phyloP scores from a whole-genome alignment of 306 rosid genomes.

The Phaseolus lunatus region DNA sequence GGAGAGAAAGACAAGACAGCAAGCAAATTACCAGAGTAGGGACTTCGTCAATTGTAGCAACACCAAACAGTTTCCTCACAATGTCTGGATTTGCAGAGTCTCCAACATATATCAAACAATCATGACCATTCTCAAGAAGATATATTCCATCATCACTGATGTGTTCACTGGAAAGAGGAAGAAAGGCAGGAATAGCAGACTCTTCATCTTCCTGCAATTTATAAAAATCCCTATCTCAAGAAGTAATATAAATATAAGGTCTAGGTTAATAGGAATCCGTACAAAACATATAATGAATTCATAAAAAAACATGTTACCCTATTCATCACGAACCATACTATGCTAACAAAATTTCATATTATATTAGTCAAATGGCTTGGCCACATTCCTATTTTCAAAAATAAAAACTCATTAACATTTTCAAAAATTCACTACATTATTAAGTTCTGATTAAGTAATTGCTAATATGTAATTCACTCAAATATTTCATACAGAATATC shows the following conservation, averaged over 20 bases:
- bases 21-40: slow-evolving; percentile 73
- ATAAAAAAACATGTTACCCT: not conserved
- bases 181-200: slow-evolving; percentile 73
- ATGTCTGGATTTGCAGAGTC: slow-evolving; percentile 64
- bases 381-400: not conserved
- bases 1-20: not conserved
- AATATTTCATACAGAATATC: slow-evolving; percentile 24
- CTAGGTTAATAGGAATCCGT: slow-evolving; percentile 1
- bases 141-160: slow-evolving; percentile 80
- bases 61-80: slow-evolving; percentile 75
- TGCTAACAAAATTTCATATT: slow-evolving; percentile 11
- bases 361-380: slow-evolving; percentile 24
- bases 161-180: slow-evolving; percentile 93
- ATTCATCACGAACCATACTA: slow-evolving; percentile 5
- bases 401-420: not conserved
- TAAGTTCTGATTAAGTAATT: slow-evolving; percentile 11
- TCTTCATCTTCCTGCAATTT: slow-evolving; percentile 71
- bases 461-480: slow-evolving; percentile 3
- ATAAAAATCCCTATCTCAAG: slow-evolving; percentile 32
- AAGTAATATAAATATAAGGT: slow-evolving; percentile 30
- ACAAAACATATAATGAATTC: slow-evolving; percentile 8
- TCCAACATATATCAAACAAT: slow-evolving; percentile 86
- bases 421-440: not conserved
- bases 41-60: slow-evolving; percentile 72
- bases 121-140: slow-evolving; percentile 95